Evolutionary conservation across 208 protist species (phyloP).

Genomic region (Leishmania amazonensis): DNA sequence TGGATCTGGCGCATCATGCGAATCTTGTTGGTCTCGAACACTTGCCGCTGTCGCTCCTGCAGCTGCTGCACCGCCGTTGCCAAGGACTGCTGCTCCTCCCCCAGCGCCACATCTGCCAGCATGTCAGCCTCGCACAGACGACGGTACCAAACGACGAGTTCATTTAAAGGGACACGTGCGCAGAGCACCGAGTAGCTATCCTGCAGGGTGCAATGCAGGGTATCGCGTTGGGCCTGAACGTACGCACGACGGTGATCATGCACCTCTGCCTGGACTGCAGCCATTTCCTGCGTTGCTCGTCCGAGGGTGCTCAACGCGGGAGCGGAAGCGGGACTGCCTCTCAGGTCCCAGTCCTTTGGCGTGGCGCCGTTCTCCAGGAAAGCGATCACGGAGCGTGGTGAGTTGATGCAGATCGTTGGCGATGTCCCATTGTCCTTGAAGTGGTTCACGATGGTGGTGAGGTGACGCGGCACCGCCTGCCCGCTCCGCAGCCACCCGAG

Average conservation of each 20-base stretch:
- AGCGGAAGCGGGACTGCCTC: neutral
- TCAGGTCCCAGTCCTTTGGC: constrained; percentile 44
- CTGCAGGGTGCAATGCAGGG: constrained; percentile 38
- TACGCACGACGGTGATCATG: constrained; percentile 44
- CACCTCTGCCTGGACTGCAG: constrained; percentile 35
- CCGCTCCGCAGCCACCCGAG: constrained; percentile 64
- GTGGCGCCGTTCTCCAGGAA: constrained; percentile 72
- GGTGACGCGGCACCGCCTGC: constrained; percentile 32
- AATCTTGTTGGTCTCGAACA: constrained; percentile 56
- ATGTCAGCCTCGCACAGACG: constrained; percentile 14
- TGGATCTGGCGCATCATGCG: constrained; percentile 57
- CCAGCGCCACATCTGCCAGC: constrained; percentile 2
- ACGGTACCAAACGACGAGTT: constrained; percentile 45
- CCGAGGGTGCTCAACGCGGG: neutral
- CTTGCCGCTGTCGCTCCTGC: constrained; percentile 51
- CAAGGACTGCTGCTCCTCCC: constrained; percentile 18
- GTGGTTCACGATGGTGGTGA: constrained; percentile 26
- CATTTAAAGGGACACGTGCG: constrained; percentile 36
- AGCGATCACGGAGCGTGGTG: constrained; percentile 80
- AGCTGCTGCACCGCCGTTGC: constrained; percentile 54
- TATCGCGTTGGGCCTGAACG: constrained; percentile 24
- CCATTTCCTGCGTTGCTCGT: neutral
- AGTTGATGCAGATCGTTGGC: constrained; percentile 49
- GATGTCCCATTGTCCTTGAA: constrained; percentile 2
- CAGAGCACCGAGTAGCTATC: constrained; percentile 65